These are phyloP conservation scores for Saccharomyces uvarum DNA, from an alignment of 1,139 yeast species.

Conservation along the genomic window DNA sequence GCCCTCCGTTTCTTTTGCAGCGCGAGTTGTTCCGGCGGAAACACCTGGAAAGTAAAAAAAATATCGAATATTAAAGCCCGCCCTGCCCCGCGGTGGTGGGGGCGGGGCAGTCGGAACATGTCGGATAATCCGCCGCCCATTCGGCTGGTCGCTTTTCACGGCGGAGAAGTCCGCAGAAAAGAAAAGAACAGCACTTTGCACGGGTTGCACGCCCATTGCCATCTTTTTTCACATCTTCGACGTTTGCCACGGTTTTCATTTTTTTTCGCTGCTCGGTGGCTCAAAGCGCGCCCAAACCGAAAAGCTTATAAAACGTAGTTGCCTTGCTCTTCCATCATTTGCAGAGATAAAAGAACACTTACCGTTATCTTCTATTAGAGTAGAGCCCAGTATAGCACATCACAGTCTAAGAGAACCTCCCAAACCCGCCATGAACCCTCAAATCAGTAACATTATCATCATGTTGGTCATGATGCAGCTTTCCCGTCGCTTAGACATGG, in stretches of 20 bases:
- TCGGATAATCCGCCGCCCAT: not conserved
- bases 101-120: not conserved
- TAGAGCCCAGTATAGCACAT: not conserved
- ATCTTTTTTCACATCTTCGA: not conserved
- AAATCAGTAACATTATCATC: conserved; percentile 74
- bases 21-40: not conserved
- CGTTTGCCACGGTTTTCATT: not conserved
- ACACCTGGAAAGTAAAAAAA: not conserved
- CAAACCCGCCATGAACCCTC: conserved; percentile 58
- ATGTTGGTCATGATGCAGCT: conserved; percentile 98
- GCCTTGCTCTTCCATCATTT: not conserved
- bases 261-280: not conserved
- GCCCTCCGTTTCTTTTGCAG: not conserved
- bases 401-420: not conserved
- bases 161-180: not conserved
- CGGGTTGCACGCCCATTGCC: not conserved
- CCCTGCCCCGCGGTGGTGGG: not conserved
- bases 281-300: not conserved
- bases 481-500: conserved; percentile 82
- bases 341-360: not conserved
- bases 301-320: not conserved
- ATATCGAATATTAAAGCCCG: not conserved
- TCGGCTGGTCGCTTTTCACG: not conserved
- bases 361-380: not conserved
- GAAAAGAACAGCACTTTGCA: not conserved